Conservation (phyloP, 495 filamentous ascomycete genomes). For the Neurospora sublineolata region DNA sequence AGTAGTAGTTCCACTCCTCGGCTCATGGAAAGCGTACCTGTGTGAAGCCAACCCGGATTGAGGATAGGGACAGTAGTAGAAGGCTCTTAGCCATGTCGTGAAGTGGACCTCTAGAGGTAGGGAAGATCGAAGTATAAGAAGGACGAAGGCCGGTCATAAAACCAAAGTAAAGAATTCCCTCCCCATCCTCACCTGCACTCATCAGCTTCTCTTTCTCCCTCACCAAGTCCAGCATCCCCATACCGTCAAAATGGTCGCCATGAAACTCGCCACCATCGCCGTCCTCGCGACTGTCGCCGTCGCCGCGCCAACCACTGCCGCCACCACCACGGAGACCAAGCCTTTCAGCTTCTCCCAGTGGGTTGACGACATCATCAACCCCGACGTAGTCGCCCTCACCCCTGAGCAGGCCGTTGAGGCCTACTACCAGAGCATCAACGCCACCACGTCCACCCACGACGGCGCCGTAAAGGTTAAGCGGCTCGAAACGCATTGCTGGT, state of each 20-base stretch:
- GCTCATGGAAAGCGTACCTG: not conserved
- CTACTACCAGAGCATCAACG: not conserved
- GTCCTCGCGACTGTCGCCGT: not conserved
- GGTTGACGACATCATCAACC: not conserved
- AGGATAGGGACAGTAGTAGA: not conserved
- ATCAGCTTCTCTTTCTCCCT: not conserved
- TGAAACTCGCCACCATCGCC: not conserved
- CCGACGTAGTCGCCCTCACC: not conserved
- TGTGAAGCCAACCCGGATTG: not conserved
- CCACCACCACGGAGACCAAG: not conserved
- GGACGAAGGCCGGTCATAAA: not conserved
- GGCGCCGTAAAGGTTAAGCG: not conserved
- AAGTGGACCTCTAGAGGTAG: not conserved
- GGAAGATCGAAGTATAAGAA: not conserved
- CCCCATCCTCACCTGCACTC: not conserved
- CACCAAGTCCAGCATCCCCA: not conserved
- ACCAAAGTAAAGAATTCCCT: not conserved
- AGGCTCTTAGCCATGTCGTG: not conserved
- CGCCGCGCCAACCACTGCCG: not conserved
- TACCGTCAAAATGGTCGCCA: not conserved
- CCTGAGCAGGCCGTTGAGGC: not conserved
- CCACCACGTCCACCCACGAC: not conserved
- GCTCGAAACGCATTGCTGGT: too few species aligned
- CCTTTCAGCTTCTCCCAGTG: not conserved
- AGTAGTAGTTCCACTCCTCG: not conserved